Conservation (phyloP, 441 rosid species). For the Gossypium lobatum region DNA sequence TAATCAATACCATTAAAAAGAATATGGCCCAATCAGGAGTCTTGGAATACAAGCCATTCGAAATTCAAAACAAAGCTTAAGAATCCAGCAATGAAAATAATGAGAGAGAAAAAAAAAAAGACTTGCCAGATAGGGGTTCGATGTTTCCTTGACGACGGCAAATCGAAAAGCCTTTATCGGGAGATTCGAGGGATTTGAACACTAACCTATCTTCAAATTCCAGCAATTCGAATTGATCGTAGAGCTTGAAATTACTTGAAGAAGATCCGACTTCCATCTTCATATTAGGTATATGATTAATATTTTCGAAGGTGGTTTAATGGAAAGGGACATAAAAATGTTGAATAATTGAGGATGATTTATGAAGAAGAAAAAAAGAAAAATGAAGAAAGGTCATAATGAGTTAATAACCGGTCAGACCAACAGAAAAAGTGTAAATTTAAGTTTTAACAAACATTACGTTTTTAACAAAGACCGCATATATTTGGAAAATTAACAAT, state of each 20-base stretch:
- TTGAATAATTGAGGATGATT: background rate
- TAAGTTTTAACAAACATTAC: background rate
- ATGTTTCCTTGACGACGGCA: constrained; percentile 63
- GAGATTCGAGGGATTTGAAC: constrained; percentile 51
- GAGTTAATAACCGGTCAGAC: background rate
- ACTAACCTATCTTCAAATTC: constrained; percentile 77
- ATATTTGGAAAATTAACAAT: background rate
- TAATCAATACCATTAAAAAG: background rate
- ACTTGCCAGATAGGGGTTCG: constrained; percentile 44
- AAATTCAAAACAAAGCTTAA: constrained; percentile 4
- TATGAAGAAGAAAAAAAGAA: background rate
- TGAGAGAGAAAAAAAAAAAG: background rate
- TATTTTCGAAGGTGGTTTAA: background rate
- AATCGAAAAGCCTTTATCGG: constrained; percentile 67
- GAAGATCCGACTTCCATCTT: constrained; percentile 36
- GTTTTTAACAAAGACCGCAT: background rate
- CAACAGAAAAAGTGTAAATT: background rate
- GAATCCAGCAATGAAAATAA: background rate
- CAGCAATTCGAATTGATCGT: constrained; percentile 56
- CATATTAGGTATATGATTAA: background rate
- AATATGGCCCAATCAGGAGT: background rate
- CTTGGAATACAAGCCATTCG: background rate
- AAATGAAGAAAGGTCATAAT: constrained; percentile 8
- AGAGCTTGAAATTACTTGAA: constrained; percentile 58
- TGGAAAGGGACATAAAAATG: background rate